phyloP scores from a whole-genome alignment of 352 stramenopile genomes.

The Phytophthora multivora region DNA sequence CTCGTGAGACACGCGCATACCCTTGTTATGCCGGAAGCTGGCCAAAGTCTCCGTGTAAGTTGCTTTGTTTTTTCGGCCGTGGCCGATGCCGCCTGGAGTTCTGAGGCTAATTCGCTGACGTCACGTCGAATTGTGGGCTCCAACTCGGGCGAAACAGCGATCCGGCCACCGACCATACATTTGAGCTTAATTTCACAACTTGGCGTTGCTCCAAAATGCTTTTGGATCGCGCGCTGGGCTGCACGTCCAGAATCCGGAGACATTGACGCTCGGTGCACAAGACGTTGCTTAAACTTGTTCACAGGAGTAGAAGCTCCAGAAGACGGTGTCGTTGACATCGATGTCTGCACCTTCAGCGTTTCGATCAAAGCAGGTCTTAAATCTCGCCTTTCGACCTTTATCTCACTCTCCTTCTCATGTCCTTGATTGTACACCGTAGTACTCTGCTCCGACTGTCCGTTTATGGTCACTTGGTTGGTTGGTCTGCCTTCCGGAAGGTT shows the following conservation, averaged over 20 bases:
- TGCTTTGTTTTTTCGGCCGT: conserved; percentile 72
- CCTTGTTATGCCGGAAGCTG: conserved; percentile 78
- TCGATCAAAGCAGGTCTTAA: conserved; percentile 21
- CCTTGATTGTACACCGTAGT: not conserved
- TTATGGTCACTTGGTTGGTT: conserved; percentile 10
- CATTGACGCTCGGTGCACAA: conserved; percentile 45
- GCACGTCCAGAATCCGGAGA: conserved; percentile 57
- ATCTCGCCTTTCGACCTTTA: not conserved
- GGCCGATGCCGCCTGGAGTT: conserved; percentile 61
- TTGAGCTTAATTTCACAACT: conserved; percentile 75
- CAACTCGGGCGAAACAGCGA: conserved; percentile 68
- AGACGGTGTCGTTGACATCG: conserved; percentile 14
- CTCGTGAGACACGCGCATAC: conserved; percentile 79
- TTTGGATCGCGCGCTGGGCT: conserved; percentile 69
- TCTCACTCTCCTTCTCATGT: not conserved
- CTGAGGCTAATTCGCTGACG: conserved; percentile 64
- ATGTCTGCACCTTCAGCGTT: conserved; percentile 30
- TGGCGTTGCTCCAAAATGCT: conserved; percentile 70
- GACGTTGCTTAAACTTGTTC: conserved; percentile 27
- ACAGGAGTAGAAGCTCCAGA: conserved; percentile 23
- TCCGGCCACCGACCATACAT: conserved; percentile 72
- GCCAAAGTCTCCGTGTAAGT: conserved; percentile 70
- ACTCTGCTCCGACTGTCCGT: not conserved
- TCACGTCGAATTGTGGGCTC: conserved; percentile 66
- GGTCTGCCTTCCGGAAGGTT: conserved; percentile 49